Evolutionary conservation across 31 red algal species (phyloP).

Genomic region (Endocladia muricata): DNA sequence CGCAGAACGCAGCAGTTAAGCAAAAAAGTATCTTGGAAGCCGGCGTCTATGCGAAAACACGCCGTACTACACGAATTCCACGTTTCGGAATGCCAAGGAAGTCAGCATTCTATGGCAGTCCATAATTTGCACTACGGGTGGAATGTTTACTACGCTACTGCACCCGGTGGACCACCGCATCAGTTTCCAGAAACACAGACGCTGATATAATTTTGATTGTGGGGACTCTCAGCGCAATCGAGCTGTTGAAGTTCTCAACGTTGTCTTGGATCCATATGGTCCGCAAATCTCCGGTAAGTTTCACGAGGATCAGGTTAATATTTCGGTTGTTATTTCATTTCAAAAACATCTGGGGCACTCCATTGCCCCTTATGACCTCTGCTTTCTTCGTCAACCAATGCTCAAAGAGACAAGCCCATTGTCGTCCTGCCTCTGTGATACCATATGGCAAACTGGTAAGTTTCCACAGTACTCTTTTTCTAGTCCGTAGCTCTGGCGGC

Average conservation of each 20-base stretch:
- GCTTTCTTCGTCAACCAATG: neutral
- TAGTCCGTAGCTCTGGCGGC: neutral
- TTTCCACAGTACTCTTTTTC: constrained; percentile 1
- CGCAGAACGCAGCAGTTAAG: too few species aligned
- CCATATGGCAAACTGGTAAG: constrained; percentile 5
- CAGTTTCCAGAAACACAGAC: too few species aligned
- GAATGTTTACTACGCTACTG: too few species aligned
- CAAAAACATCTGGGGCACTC: neutral
- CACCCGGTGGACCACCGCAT: too few species aligned
- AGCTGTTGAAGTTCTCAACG: neutral
- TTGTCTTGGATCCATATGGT: neutral
- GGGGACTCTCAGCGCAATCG: too few species aligned
- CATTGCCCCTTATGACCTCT: neutral
- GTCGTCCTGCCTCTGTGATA: constrained; percentile 4
- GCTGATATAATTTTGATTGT: too few species aligned
- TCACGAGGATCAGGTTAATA: neutral
- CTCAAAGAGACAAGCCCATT: neutral
- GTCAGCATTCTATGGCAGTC: too few species aligned
- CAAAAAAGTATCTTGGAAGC: too few species aligned
- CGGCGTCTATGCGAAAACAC: too few species aligned
- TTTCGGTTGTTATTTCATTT: neutral
- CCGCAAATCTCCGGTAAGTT: neutral
- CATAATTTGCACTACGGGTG: too few species aligned
- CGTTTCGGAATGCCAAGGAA: too few species aligned
- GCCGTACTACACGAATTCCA: too few species aligned